Conservation (phyloP, 176 grass and related monocot species). For the Carex myosuroides region DNA sequence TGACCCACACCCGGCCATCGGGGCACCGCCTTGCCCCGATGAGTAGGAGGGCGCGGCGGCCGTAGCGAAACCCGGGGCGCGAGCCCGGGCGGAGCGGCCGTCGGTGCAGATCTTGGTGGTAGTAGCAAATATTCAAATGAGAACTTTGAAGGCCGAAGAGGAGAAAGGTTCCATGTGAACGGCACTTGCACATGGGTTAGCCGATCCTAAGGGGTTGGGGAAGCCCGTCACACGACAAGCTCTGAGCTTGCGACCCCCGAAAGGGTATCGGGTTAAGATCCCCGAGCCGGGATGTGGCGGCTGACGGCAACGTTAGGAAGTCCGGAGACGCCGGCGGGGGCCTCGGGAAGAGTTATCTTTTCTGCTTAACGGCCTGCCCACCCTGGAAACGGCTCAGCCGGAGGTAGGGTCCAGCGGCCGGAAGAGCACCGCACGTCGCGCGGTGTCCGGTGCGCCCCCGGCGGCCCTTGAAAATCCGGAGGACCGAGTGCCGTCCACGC, state of each 20-base stretch:
- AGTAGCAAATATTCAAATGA: slow-evolving; percentile 52
- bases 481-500: no score
- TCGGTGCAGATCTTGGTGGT: slow-evolving; percentile 45
- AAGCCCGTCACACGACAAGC: no score
- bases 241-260: not conserved
- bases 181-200: no score
- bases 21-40: no score
- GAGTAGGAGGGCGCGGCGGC: slow-evolving; percentile 28
- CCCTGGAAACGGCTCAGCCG: no score
- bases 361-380: slow-evolving; percentile 38
- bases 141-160: slow-evolving; percentile 53
- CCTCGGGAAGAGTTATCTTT: slow-evolving; percentile 50
- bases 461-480: no score
- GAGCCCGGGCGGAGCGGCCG: slow-evolving; percentile 34
- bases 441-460: no score
- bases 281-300: slow-evolving; percentile 34
- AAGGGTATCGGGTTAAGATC: slow-evolving; percentile 44
- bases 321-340: slow-evolving; percentile 40
- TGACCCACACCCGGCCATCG: no score
- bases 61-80: slow-evolving; percentile 25
- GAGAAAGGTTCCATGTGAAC: slow-evolving; percentile 42
- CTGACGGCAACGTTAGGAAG: slow-evolving; percentile 39
- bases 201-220: no score
- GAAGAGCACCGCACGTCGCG: no score
- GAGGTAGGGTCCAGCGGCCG: no score